Evolutionary conservation across 2,329 filamentous ascomycete species (phyloP), one percentile per base, ranked within the genome.

Genomic region (Diaporthe capsici): DNA sequence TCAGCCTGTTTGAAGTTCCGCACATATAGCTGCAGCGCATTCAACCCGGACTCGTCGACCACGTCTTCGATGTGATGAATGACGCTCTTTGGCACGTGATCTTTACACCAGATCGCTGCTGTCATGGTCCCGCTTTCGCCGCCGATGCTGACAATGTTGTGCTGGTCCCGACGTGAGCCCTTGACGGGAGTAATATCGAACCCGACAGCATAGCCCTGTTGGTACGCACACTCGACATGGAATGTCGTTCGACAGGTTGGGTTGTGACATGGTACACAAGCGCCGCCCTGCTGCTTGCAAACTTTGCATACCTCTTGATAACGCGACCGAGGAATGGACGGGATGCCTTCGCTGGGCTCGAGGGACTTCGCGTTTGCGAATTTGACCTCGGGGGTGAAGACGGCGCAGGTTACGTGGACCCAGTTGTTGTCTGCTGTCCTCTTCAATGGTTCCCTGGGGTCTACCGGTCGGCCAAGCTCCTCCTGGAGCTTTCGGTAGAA

Each of bases 351-450:
- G 2, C 94, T 95, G 44, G 95, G 93, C 79, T 95, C 94, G 47
- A 99, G 86, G 25, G 94, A 92, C 80, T 93, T 92, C 25, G 95
- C 94, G 80, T 94, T 94, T 77, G 94, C 96, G 83, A 98, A 99
- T 81, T 96, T 97, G 80, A 98, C 93, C 84, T 99, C 97, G 0
- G 95, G 92, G 15, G 94, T 96, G 92, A 95, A 98, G 25, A 98
- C 88, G 1, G 97, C 96, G 82, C 97, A 99, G 51, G 94, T 93
- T 39, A 98, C 95, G 82, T 99, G 97, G 22, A 98, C 95, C 97
- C 97, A 99, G 81, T 98, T 98, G 85, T 98, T 98, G 82, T 97
- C 95, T 5, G 94, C 94, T 0, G 97, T 99, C 67, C 95, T 92
- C 85, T 99, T 99, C 77, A 99, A 87, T 4, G 97, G 94, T 82